phyloP scores from a whole-genome alignment of 2,329 filamentous ascomycete species.

The Xylaria sp. region DNA sequence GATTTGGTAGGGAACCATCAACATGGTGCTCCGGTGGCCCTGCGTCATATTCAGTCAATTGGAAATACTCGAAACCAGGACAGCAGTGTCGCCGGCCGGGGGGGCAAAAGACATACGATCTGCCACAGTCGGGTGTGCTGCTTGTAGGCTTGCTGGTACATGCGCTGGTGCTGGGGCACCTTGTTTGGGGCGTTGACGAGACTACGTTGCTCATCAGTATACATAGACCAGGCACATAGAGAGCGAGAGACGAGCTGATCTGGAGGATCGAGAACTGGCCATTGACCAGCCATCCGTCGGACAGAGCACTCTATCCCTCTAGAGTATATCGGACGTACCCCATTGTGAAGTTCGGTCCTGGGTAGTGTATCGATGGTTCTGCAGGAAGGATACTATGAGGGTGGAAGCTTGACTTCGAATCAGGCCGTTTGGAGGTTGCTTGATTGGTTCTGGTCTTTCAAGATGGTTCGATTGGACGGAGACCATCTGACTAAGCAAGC shows the following conservation, averaged over 20 bases:
- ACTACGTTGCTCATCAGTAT: slow-evolving; percentile 54
- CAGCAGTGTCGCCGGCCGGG: not conserved
- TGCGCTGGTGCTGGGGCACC: slow-evolving; percentile 78
- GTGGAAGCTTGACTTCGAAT: slow-evolving; percentile 41
- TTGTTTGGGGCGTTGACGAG: slow-evolving; percentile 79
- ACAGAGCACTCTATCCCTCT: not conserved
- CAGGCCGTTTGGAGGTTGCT: slow-evolving; percentile 26
- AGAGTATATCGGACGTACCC: slow-evolving; percentile 43
- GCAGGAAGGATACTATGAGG: not conserved
- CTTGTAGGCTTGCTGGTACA: slow-evolving; percentile 79
- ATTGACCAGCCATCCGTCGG: slow-evolving; percentile 31
- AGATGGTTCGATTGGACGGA: slow-evolving; percentile 39
- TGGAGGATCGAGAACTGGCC: slow-evolving; percentile 24
- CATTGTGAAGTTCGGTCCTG: slow-evolving; percentile 44
- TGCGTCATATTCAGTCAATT: slow-evolving; percentile 53
- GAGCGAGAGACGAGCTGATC: slow-evolving; percentile 17
- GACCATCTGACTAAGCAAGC: slow-evolving; percentile 37
- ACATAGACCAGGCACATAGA: slow-evolving; percentile 18
- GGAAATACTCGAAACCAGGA: slow-evolving; percentile 1
- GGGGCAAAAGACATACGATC: slow-evolving; percentile 69
- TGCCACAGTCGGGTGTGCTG: slow-evolving; percentile 77
- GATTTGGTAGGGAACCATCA: slow-evolving; percentile 76
- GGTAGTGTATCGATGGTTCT: slow-evolving; percentile 32
- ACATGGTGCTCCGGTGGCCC: slow-evolving; percentile 71
- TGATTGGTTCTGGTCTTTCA: slow-evolving; percentile 1